A percentile compares a stretch with the other conserved stretches of the same genome.
Conservation (phyloP, 2,329 filamentous ascomycete genomes). For the Cladosporium halotolerans region DNA sequence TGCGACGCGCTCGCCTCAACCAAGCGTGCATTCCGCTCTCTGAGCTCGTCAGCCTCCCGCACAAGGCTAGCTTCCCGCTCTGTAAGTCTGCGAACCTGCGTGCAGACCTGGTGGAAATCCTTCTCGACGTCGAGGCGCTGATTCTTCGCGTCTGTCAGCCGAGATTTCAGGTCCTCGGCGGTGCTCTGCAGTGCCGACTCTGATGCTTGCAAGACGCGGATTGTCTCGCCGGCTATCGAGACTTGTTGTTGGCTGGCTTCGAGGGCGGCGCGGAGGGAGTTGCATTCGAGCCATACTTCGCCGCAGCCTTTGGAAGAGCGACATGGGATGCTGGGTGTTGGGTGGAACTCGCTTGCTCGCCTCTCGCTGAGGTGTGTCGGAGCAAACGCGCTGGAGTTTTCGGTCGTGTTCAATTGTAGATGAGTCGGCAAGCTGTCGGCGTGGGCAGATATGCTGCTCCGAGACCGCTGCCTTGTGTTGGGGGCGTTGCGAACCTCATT, state of each 20-base stretch:
- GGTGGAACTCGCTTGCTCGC: neutral
- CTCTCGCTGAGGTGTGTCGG: neutral
- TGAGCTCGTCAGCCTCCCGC: constrained; percentile 8
- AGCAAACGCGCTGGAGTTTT: no score
- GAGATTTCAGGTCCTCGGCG: constrained; percentile 33
- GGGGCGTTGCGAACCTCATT: neutral
- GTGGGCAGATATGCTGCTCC: no score
- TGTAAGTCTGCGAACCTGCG: constrained; percentile 30
- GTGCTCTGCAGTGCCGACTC: constrained; percentile 33
- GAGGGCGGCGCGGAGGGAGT: constrained; percentile 33
- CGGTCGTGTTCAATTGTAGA: no score
- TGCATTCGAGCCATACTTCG: constrained; percentile 33
- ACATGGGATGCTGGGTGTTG: neutral
- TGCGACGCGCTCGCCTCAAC: no score
- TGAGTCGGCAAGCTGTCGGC: no score
- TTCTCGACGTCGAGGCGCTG: constrained; percentile 35
- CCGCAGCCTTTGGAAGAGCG: constrained; percentile 21
- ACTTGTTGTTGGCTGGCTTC: constrained; percentile 33
- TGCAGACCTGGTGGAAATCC: constrained; percentile 29
- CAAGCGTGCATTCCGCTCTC: no score
- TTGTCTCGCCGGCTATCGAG: constrained; percentile 34
- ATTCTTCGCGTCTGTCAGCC: constrained; percentile 35
- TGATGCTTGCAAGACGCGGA: constrained; percentile 34
- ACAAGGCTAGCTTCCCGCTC: constrained; percentile 25
- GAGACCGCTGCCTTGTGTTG: no score